These are phyloP conservation scores for Torulaspora franciscae DNA, from an alignment of 805 yeast species.

Conservation along the genomic window DNA sequence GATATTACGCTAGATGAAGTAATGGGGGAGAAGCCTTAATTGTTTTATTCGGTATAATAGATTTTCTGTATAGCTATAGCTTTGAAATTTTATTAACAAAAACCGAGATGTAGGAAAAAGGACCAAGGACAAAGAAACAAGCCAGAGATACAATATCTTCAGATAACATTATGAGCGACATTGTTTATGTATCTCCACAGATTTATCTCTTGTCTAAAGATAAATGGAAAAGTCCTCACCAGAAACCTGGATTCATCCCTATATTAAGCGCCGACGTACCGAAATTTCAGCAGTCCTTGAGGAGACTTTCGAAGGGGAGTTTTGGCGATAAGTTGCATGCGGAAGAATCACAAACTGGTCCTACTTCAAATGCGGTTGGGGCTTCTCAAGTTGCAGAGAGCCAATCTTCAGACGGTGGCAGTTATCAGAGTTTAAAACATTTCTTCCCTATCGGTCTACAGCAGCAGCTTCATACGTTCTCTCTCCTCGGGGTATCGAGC, in stretches of 20 bases:
- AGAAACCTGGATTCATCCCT: slow-evolving; percentile 27
- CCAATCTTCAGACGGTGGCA: background rate
- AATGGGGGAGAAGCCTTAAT: slow-evolving; percentile 10
- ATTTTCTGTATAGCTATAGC: background rate
- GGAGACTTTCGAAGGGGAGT: background rate
- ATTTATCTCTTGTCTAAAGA: slow-evolving; percentile 20
- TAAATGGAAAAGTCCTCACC: slow-evolving; percentile 23
- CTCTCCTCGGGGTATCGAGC: slow-evolving; percentile 19
- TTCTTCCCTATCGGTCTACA: slow-evolving; percentile 27
- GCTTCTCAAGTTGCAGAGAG: background rate
- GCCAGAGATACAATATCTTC: background rate
- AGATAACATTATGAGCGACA: slow-evolving; percentile 19
- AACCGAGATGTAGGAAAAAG: background rate
- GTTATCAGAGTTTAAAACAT: slow-evolving; percentile 21
- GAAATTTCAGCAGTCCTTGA: slow-evolving; percentile 17
- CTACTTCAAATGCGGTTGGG: background rate
- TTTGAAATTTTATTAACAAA: background rate
- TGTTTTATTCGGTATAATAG: background rate
- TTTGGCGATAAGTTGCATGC: background rate
- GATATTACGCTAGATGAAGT: slow-evolving; percentile 37
- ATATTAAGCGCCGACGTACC: slow-evolving; percentile 25
- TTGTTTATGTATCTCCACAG: slow-evolving; percentile 30
- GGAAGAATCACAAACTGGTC: background rate
- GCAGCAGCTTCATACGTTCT: slow-evolving; percentile 27
- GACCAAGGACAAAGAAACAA: slow-evolving; percentile 2